A percentile compares a stretch with the other conserved stretches of the same genome.
These are phyloP conservation scores for Westerdykella ornata DNA, from an alignment of 2,329 filamentous ascomycete genomes.

Conservation along the genomic window DNA sequence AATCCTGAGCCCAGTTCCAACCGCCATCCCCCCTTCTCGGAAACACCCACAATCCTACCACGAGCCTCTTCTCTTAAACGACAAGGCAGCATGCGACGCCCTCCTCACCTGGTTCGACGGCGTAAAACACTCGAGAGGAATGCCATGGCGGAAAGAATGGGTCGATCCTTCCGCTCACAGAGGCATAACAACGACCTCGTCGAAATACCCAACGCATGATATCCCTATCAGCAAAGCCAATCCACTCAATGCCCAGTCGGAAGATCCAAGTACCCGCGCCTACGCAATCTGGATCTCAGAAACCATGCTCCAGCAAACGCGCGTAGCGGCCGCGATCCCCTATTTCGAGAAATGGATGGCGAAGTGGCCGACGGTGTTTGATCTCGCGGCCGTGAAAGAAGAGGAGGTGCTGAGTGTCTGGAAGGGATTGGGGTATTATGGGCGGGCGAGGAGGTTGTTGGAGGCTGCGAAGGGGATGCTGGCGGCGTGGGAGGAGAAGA, in stretches of 20 bases:
- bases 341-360: constrained; percentile 59
- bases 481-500: constrained; percentile 5
- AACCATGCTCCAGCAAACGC: constrained; percentile 62
- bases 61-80: constrained; percentile 22
- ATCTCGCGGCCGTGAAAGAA: constrained; percentile 48
- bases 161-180: constrained; percentile 38
- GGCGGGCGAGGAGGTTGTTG: constrained; percentile 55
- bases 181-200: too few species aligned
- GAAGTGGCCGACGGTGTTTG: constrained; percentile 54
- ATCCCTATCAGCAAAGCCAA: too few species aligned
- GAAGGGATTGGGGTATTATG: constrained; percentile 59
- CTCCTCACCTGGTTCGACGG: constrained; percentile 29
- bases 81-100: constrained; percentile 11
- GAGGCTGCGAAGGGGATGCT: constrained; percentile 51
- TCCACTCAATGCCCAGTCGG: constrained; percentile 10
- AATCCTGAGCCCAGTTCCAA: constrained; percentile 8
- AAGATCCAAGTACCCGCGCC: constrained; percentile 48
- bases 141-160: constrained; percentile 50
- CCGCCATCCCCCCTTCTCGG: constrained; percentile 23
- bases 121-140: constrained; percentile 27
- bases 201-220: too few species aligned
- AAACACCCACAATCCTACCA: constrained; percentile 25
- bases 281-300: constrained; percentile 63
- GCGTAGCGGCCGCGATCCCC: constrained; percentile 55
- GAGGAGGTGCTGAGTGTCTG: constrained; percentile 55